Base-by-base conservation (phyloP, 768 basidiomycete species). In the Flagelloscypha sp. region DNA sequence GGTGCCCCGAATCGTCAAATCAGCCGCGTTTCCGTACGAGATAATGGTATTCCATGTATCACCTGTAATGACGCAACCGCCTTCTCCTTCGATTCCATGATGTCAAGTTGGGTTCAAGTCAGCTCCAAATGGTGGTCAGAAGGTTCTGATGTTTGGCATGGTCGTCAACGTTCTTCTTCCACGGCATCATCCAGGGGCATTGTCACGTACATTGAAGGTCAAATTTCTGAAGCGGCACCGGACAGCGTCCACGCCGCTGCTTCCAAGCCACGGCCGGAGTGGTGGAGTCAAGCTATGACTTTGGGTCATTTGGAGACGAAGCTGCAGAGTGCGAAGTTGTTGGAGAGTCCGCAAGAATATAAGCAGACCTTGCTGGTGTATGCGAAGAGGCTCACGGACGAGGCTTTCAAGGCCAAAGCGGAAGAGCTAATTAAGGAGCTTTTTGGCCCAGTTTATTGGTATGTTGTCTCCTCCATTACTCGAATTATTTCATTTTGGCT, bases 341-440 rank as follows among this genome's bases (percentile, higher is more conserved):
- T 97, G 23, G 87, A 89, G 15, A 92, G 88, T 49, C 73, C 76
- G n/a, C 57, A 64, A 32, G 95, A 98, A 58, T 95, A 86, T 58
- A 85, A 79, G 54, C 72, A 78, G 48, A 76, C 74, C 36, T 52
- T 97, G 45, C 45, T 79, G 36, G 45, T 75, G 45, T 97, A 95
- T 54, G 81, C 88, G 24, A 84, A 74, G 64, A 79, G 76, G 59
- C 65, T 98, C 27, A 88, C 84, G 23, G 87, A 95, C 44, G 90
- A 94, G 54, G 90, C 84, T 0, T 90, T 89, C 54, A 66, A 74
- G 42, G 82, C 65, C 24, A 90, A 93, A 55, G 92, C 79, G 12
- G 93, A 95, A 54, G 94, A 98, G 55, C 57, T 99, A 37, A 73
- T 94, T 33, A 82, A 74, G 56, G 95, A 97, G 44, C 66, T 98